A percentile compares a stretch with the other conserved stretches of the same genome.
Conservation (phyloP, 441 rosid genomes). For the Arabidopsis lyrata region DNA sequence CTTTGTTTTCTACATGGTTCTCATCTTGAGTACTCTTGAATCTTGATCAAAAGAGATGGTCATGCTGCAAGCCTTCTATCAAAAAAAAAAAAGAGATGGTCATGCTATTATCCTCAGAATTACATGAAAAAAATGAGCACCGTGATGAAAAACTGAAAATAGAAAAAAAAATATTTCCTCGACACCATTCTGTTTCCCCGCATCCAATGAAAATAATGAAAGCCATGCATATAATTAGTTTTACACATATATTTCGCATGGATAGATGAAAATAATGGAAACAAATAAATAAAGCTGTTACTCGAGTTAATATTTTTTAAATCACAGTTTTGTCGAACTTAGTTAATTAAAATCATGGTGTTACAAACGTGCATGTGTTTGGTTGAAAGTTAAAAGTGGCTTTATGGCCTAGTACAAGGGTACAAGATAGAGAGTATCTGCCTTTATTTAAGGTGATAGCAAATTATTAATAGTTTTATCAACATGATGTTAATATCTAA, state of each 20-base stretch:
- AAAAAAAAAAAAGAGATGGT: background rate
- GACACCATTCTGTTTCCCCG: background rate
- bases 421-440: conserved; percentile 40
- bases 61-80: too few relatives aligned
- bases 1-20: background rate
- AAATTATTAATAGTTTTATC: background rate
- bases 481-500: background rate
- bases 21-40: background rate
- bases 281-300: conserved; percentile 26
- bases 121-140: background rate
- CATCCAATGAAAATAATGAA: background rate
- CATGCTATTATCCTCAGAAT: background rate
- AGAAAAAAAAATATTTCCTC: background rate
- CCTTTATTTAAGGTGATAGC: conserved; percentile 14
- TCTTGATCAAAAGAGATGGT: background rate
- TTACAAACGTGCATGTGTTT: conserved; percentile 51
- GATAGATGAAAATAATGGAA: conserved; percentile 8
- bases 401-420: conserved; percentile 43
- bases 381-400: conserved; percentile 48
- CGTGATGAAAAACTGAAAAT: background rate
- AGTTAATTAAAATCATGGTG: conserved; percentile 44
- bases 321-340: conserved; percentile 17
- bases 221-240: background rate
- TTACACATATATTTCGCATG: background rate
- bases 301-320: conserved; percentile 29